Base-by-base conservation (phyloP, 768 basidiomycete genomes). In the Tricholoma sp. region DNA sequence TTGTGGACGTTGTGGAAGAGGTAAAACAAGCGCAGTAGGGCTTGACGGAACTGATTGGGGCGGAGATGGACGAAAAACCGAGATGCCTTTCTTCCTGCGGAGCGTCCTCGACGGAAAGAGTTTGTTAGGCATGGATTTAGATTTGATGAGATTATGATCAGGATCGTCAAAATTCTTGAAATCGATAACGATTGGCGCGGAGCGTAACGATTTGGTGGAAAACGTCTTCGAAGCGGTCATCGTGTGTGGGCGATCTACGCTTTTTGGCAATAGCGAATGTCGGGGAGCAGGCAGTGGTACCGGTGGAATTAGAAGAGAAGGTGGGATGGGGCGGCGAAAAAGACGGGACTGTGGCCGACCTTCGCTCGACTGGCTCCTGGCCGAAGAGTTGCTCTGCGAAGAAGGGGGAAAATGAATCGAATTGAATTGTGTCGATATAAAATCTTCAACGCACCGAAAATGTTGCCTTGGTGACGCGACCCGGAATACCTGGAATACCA, bases 11-110 rank as follows among this genome's bases (percentile, higher is more conserved):
- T 60, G 52, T 20, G 61, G 45, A 1, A 49, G 47, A 49, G 29
- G 8, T 9, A 49, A n/a, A 32, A 17, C 31, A 32, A n/a, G 47
- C n/a, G 29, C 6, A 11, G 47, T n/a, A 31, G 29, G 47, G 29
- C 15, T 49, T 2, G 63, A 59, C 1, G 70, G 61, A 39, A 65
- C 63, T 57, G 60, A 69, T 36, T 60, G 57, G 18, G 71, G 61
- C 33, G 66, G 64, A 57, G 61, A 69, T 45, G 62, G 53, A n/a
- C 68, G 66, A 18, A 68, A 63, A 18, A 70, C 52, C 54, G 69
- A 63, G 61, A 74, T 63, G 32, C 70, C 71, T 57, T 73, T 74
- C 59, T 70, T 72, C 54, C 76, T 74, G 51, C 75, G 74, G 10
- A 79, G 60, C 12, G 70, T 71, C n/a, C 68, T 73, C 7, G 45